Conservation (phyloP, 371 early-diverging fungal species). For the Mucor lusitanicus region DNA sequence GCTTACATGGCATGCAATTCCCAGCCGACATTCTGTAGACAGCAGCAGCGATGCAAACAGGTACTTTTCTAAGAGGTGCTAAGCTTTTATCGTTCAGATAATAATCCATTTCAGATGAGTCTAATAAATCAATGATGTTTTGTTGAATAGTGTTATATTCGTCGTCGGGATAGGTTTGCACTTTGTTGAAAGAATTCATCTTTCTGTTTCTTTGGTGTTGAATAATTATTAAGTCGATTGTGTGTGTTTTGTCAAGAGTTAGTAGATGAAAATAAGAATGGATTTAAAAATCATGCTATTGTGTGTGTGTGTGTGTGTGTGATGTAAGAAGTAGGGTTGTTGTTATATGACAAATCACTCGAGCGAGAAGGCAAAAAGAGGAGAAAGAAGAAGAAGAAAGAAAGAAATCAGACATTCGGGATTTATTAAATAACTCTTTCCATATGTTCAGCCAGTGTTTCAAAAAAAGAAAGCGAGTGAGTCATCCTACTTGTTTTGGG, state of each 20-base stretch:
- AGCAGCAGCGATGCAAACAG: conserved; percentile 21
- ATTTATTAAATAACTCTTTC: background rate
- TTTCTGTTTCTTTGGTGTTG: background rate
- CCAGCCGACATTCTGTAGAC: conserved; percentile 24
- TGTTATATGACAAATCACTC: background rate
- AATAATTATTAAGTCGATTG: too few species aligned
- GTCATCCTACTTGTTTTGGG: conserved; percentile 3
- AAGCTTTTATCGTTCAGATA: conserved; percentile 7
- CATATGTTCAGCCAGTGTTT: background rate
- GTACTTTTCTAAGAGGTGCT: conserved; percentile 11
- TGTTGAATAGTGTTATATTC: conserved; percentile 1
- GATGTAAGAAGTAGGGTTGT: background rate
- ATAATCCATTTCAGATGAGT: conserved; percentile 11
- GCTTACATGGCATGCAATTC: conserved; percentile 20
- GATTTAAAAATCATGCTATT: background rate
- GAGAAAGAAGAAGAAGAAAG: background rate
- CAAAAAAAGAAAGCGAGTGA: conserved; percentile 1
- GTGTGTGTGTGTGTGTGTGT: background rate
- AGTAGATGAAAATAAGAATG: conserved; percentile 2
- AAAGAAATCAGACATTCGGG: conserved; percentile 6
- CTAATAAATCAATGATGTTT: conserved; percentile 10
- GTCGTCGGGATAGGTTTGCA: background rate
- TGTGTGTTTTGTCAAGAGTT: background rate
- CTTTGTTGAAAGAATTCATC: conserved; percentile 3
- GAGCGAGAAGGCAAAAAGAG: background rate